These are phyloP conservation scores for Curvularia sp. DNA, from an alignment of 2,329 filamentous ascomycete species.

Conservation along the genomic window DNA sequence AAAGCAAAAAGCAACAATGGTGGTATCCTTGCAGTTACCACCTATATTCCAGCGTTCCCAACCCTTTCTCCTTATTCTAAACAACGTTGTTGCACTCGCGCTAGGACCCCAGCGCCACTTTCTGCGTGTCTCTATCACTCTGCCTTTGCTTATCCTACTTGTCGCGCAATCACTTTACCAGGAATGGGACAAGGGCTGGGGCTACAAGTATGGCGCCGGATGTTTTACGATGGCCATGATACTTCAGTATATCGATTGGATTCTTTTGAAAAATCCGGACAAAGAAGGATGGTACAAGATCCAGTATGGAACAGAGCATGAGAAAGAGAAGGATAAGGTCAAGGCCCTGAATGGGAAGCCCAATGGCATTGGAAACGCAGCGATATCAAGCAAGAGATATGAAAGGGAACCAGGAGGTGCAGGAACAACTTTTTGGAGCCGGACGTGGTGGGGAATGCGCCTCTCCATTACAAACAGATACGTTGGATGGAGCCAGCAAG, in stretches of 20 bases:
- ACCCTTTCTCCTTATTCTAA: slow-evolving; percentile 22
- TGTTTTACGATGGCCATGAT: slow-evolving; percentile 11
- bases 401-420: not conserved
- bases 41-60: slow-evolving; percentile 17
- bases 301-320: slow-evolving; percentile 9
- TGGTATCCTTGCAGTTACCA: slow-evolving; percentile 17
- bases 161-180: slow-evolving; percentile 27
- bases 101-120: slow-evolving; percentile 16
- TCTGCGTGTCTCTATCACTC: slow-evolving; percentile 17
- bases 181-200: slow-evolving; percentile 22
- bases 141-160: slow-evolving; percentile 27
- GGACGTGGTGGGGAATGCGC: slow-evolving; percentile 34
- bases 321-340: slow-evolving; percentile 1
- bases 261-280: slow-evolving; percentile 32
- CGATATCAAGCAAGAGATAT: not conserved
- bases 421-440: slow-evolving; percentile 17
- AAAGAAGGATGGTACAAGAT: slow-evolving; percentile 36
- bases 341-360: not conserved
- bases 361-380: slow-evolving; percentile 1
- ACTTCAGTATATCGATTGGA: slow-evolving; percentile 31
- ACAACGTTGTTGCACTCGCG: slow-evolving; percentile 26
- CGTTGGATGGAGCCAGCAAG: slow-evolving; percentile 37
- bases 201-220: slow-evolving; percentile 23
- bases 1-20: not conserved
- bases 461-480: slow-evolving; percentile 28